A percentile compares a stretch with the other conserved stretches of the same genome.
These are phyloP conservation scores for Solanum lignicaule DNA, from an alignment of 257 asterid genomes.

Conservation along the genomic window DNA sequence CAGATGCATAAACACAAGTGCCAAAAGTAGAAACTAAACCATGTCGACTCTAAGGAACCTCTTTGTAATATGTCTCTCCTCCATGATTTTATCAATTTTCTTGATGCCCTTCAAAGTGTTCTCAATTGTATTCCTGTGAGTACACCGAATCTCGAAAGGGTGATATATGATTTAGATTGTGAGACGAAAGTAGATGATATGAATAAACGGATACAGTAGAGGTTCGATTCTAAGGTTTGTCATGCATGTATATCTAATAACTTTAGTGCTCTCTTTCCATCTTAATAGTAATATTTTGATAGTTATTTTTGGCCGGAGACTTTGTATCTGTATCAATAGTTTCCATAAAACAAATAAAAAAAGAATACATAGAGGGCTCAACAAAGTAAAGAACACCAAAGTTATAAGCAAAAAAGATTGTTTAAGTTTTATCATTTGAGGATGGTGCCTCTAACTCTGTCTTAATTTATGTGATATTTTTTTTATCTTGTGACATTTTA, in stretches of 20 bases:
- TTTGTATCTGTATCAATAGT: neutral
- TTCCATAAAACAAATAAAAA: neutral
- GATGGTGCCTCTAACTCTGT: neutral
- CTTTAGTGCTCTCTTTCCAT: neutral
- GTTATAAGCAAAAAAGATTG: neutral
- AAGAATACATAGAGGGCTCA: neutral
- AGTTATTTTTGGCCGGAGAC: neutral
- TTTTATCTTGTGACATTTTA: neutral
- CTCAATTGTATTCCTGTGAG: neutral
- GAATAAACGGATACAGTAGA: neutral
- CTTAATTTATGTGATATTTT: too few relatives aligned
- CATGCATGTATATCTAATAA: neutral
- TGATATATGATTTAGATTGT: too few relatives aligned
- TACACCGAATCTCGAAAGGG: neutral
- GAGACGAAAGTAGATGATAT: neutral
- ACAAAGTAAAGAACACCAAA: neutral
- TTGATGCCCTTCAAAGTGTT: too few relatives aligned
- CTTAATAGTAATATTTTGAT: neutral
- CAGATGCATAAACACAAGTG: neutral
- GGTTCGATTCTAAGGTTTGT: neutral
- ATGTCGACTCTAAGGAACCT: neutral
- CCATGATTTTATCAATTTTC: too few relatives aligned
- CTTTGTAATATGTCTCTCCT: too few relatives aligned
- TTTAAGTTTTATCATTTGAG: neutral
- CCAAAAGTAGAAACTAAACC: neutral